These are phyloP conservation scores for Lactarius tabidus DNA, from an alignment of 768 basidiomycete genomes.

Conservation along the genomic window DNA sequence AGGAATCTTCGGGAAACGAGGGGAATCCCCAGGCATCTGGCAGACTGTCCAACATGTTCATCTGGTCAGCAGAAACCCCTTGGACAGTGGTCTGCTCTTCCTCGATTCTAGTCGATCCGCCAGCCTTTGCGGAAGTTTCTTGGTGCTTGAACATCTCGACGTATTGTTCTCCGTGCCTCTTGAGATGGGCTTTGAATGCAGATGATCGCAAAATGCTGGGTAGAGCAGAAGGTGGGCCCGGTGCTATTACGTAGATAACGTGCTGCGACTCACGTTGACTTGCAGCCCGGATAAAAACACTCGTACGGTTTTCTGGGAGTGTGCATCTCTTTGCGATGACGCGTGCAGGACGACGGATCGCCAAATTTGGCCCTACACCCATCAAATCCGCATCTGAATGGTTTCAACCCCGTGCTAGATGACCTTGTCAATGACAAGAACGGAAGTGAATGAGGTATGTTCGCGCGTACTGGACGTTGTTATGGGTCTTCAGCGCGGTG, in stretches of 20 bases:
- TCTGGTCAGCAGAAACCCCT: background rate
- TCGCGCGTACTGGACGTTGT: conserved; percentile 58
- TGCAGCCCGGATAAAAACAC: conserved; percentile 20
- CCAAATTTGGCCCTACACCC: conserved; percentile 52
- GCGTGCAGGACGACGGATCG: conserved; percentile 65
- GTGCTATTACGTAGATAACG: background rate
- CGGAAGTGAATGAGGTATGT: background rate
- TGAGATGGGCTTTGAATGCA: conserved; percentile 52
- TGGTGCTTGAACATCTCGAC: conserved; percentile 10
- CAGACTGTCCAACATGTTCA: background rate
- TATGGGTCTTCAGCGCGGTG: conserved; percentile 59
- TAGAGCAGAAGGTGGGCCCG: background rate
- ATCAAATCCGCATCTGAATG: conserved; percentile 43
- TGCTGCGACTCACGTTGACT: conserved; percentile 30
- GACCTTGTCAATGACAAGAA: conserved; percentile 3
- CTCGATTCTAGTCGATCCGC: background rate
- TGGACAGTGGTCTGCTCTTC: background rate
- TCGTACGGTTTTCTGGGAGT: conserved; percentile 22
- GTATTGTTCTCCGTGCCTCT: conserved; percentile 37
- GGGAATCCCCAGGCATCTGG: conserved; percentile 6
- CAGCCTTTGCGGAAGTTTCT: background rate
- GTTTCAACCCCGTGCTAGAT: conserved; percentile 27
- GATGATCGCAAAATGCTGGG: conserved; percentile 61
- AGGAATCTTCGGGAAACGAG: background rate
- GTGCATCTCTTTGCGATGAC: conserved; percentile 63